Evolutionary conservation across 768 basidiomycete genomes (phyloP).

Genomic region (Pulveroboletus sp.): DNA sequence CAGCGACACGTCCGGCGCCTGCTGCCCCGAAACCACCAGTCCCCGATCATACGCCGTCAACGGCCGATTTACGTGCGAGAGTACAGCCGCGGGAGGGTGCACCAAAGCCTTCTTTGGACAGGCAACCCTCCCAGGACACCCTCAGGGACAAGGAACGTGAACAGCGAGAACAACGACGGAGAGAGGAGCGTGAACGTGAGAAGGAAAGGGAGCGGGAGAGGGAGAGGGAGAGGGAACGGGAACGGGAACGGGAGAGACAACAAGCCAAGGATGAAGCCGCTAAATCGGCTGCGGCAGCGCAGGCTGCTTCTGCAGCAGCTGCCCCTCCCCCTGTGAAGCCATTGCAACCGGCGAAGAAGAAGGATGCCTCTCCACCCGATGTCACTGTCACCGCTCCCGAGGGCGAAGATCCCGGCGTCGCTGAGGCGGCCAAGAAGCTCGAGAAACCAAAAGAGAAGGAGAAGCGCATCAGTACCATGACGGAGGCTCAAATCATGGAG

Average conservation of each 20-base stretch:
- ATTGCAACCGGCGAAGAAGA: slow-evolving; percentile 71
- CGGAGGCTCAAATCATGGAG: slow-evolving; percentile 97
- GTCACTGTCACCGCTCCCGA: slow-evolving; percentile 56
- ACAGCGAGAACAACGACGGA: slow-evolving; percentile 37
- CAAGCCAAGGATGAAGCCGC: slow-evolving; percentile 33
- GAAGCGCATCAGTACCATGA: slow-evolving; percentile 93
- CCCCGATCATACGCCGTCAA: slow-evolving; percentile 55
- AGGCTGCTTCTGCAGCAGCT: slow-evolving; percentile 45
- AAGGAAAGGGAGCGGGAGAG: slow-evolving; percentile 36
- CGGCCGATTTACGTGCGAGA: slow-evolving; percentile 64
- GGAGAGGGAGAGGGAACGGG: slow-evolving; percentile 31
- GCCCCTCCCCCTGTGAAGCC: slow-evolving; percentile 71
- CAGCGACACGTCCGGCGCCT: slow-evolving; percentile 54
- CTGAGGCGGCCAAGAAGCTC: slow-evolving; percentile 70
- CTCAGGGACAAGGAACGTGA: slow-evolving; percentile 37
- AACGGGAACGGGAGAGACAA: slow-evolving; percentile 21
- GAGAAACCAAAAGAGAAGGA: slow-evolving; percentile 59
- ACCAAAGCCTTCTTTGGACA: slow-evolving; percentile 31
- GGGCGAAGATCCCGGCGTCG: slow-evolving; percentile 45
- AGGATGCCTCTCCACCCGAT: slow-evolving; percentile 30
- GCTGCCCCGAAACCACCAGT: slow-evolving; percentile 40
- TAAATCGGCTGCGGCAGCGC: slow-evolving; percentile 43
- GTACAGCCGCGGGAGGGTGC: slow-evolving; percentile 47
- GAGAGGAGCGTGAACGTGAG: slow-evolving; percentile 34
- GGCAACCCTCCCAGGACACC: slow-evolving; percentile 40